phyloP scores from a whole-genome alignment of 2,329 filamentous ascomycete genomes.

The Neofusicoccum cordaticola region DNA sequence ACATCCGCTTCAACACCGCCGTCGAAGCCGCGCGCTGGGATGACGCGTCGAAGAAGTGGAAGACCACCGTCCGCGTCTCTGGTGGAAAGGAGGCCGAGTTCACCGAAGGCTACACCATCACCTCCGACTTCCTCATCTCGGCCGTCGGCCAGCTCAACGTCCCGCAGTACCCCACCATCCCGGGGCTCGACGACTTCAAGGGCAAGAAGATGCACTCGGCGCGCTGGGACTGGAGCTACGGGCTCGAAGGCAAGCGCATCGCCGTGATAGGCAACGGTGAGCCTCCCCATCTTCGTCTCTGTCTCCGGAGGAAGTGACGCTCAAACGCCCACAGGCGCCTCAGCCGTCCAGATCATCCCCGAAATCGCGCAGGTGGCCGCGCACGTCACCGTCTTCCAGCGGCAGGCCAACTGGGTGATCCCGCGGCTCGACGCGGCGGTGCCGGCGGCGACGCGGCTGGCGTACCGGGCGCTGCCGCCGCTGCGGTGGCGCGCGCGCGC shows the following conservation, averaged over 20 bases:
- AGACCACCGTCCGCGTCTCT: constrained; percentile 46
- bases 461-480: constrained; percentile 38
- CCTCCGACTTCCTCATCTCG: constrained; percentile 56
- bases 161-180: constrained; percentile 50
- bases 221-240: constrained; percentile 60
- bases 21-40: constrained; percentile 57
- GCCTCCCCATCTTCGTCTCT: neutral
- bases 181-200: constrained; percentile 47
- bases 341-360: constrained; percentile 58
- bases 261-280: constrained; percentile 57
- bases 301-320: too few relatives aligned
- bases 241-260: constrained; percentile 53
- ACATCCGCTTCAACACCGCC: constrained; percentile 57
- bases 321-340: constrained; percentile 39
- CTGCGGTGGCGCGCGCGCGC: constrained; percentile 51
- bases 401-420: constrained; percentile 59
- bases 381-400: constrained; percentile 54
- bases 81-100: constrained; percentile 57
- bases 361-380: constrained; percentile 53
- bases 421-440: constrained; percentile 52
- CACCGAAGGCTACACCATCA: constrained; percentile 51
- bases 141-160: constrained; percentile 60
- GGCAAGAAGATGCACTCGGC: constrained; percentile 58
- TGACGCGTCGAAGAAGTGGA: constrained; percentile 52
- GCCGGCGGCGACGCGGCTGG: constrained; percentile 33